Base-by-base conservation (phyloP, 495 filamentous ascomycete genomes). In the Aspergillus wentii region DNA sequence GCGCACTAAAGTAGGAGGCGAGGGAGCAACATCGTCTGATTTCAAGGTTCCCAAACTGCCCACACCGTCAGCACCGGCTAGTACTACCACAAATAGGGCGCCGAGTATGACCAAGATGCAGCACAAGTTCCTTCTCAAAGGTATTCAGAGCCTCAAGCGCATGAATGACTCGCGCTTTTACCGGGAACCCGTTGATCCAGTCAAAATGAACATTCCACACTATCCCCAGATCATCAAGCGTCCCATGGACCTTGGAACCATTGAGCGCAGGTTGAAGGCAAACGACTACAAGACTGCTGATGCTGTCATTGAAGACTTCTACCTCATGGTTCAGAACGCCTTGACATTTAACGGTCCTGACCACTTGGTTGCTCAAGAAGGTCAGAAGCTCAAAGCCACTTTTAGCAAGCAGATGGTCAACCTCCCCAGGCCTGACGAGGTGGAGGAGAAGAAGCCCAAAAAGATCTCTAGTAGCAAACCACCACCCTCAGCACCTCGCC, bases 191-290 rank as follows among this genome's bases (percentile, higher is more conserved):
- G 92, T 98, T 4, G 79, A 90, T 46, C 63, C 66, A 4, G 59
- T 79, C 11, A 75, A 72, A 21, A 49, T 86, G 39, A 81, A 80
- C 35, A 82, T 87, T 25, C 83, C 83, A 0, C 72, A 66, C 19
- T 98, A 98, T 56, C 68, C 64, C 3, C 68, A 72, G 3, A 76
- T 86, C 46, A 75, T 98, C 43, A 74, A 75, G 15, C 70, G 79
- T 0, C 88, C 90, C 0, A 87, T 91, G 71, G 92, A 96, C 55
- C 72, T 98, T 9, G 71, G 69, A 31, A 83, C 79, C 2, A 86
- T 97, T 54, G 92, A 97, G 47, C 64, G 76, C 25, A 89, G 86
- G 44, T 62, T 97, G 5, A 87, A 83, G 47, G 67, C 67, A n/a
- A 66, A 72, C 29, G 56, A 71, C 32, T 97, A 96, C 52, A 32